Evolutionary conservation across 306 rosid genomes (phyloP), one percentile per base, ranked within the genome.

Genomic region (Cucumis hystrix): DNA sequence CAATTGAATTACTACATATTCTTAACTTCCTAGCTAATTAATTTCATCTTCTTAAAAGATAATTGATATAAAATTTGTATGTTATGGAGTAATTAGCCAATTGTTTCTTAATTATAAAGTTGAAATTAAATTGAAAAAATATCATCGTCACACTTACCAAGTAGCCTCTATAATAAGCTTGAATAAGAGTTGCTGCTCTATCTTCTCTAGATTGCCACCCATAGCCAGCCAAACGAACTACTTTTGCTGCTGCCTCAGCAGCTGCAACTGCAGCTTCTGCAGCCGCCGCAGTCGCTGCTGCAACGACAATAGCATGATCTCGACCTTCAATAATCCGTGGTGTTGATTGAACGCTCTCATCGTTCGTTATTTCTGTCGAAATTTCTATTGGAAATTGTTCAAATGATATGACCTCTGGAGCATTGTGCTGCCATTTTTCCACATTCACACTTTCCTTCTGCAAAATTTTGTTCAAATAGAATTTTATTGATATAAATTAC

Each of bases 151-250:
- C 41, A 25, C 13, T 1, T 85, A 95, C 98, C 62, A 95, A 90
- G 86, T 95, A 95, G 72, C 98, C 97, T 87, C 97, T 90, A 60
- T 95, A 95, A 75, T 83, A 59, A 77, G 98, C 89, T 77, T 95
- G 98, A 82, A 95, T 92, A 69, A 92, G 85, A 15, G 82, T 92
- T 74, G 97, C 97, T 75, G 98, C 97, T 69, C 81, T 84, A 76
- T 88, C 97, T 76, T 86, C 98, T 81, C 76, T 82, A n/a, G 90
- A 88, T 74, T 87, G 84, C 71, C 93, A 93, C 17, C 92, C 89
- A 83, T 88, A 88, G 21, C 97, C 96, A 7, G 96, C 87, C 85
- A 95, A 77, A 23, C 82, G 85, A 21, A 95, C 96, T 17, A 88
- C 97, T 85, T 89, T 90, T 12, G 97, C 93, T 0, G 98, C 97